These are phyloP conservation scores for Lasiodiplodia sp. DNA, from an alignment of 2,329 filamentous ascomycete genomes.

Conservation along the genomic window DNA sequence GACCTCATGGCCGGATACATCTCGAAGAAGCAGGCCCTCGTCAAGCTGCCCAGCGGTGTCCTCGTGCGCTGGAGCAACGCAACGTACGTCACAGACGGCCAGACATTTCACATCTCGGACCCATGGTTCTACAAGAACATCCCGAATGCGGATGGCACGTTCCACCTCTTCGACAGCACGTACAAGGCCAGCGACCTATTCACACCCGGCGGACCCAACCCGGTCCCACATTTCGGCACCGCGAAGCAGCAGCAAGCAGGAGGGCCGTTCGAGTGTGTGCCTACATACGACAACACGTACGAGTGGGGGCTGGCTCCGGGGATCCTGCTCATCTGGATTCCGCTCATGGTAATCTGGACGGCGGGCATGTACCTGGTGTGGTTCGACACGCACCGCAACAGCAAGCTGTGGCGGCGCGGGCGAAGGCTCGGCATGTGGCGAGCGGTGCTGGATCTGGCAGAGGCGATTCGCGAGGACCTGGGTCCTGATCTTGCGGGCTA, in stretches of 20 bases:
- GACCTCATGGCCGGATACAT: slow-evolving; percentile 29
- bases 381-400: slow-evolving; percentile 28
- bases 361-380: slow-evolving; percentile 26
- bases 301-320: slow-evolving; percentile 23
- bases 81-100: slow-evolving; percentile 3
- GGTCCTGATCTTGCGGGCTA: slow-evolving; percentile 20
- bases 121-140: slow-evolving; percentile 17
- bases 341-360: slow-evolving; percentile 11
- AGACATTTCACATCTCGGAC: slow-evolving; percentile 5
- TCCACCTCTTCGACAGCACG: background rate
- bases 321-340: slow-evolving; percentile 17
- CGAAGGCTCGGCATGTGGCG: slow-evolving; percentile 27
- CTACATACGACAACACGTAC: slow-evolving; percentile 16
- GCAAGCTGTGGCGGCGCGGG: slow-evolving; percentile 21
- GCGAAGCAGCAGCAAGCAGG: background rate
- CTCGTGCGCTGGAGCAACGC: slow-evolving; percentile 9
- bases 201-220: background rate
- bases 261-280: slow-evolving; percentile 16
- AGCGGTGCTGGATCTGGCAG: slow-evolving; percentile 22
- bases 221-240: slow-evolving; percentile 12
- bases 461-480: slow-evolving; percentile 25
- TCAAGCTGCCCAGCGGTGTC: slow-evolving; percentile 6
- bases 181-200: slow-evolving; percentile 15
- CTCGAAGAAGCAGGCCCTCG: slow-evolving; percentile 16
- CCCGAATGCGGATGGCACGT: slow-evolving; percentile 3